Conservation (phyloP, 768 basidiomycete species). For the Tubosaeta sp. region DNA sequence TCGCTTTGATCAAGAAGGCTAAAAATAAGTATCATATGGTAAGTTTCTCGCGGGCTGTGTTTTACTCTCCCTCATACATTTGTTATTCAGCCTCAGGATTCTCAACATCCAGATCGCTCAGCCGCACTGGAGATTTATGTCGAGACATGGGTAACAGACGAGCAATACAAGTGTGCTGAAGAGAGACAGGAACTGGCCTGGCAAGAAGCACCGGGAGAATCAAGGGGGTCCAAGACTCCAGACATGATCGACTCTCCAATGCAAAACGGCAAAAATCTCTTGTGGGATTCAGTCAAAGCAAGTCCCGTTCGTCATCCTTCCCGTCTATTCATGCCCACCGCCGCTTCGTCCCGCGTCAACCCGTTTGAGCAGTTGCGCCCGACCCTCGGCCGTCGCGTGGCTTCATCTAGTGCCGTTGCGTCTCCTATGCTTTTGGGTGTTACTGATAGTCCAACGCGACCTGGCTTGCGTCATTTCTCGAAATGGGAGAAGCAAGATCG, state of each 20-base stretch:
- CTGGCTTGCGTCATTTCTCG: slow-evolving; percentile 48
- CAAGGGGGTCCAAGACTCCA: slow-evolving; percentile 41
- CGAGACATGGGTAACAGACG: slow-evolving; percentile 78
- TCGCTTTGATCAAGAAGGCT: slow-evolving; percentile 66
- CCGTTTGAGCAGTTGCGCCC: slow-evolving; percentile 41
- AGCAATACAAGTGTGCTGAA: slow-evolving; percentile 64
- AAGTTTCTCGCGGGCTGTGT: slow-evolving; percentile 19
- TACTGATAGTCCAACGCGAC: slow-evolving; percentile 54
- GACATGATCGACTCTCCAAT: slow-evolving; percentile 37
- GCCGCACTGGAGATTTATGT: slow-evolving; percentile 68
- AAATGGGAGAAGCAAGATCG: slow-evolving; percentile 88
- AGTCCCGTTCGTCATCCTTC: slow-evolving; percentile 40
- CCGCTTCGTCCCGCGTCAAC: slow-evolving; percentile 43
- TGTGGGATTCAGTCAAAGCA: slow-evolving; percentile 61
- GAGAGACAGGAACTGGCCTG: slow-evolving; percentile 57
- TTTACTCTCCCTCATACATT: slow-evolving; percentile 5
- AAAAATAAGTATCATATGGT: slow-evolving; percentile 74
- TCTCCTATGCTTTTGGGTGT: slow-evolving; percentile 31
- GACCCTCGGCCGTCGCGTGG: slow-evolving; percentile 42
- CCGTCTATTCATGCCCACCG: slow-evolving; percentile 46
- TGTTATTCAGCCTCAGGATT: slow-evolving; percentile 65
- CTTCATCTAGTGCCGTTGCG: slow-evolving; percentile 30
- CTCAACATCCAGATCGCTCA: slow-evolving; percentile 69
- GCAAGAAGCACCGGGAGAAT: slow-evolving; percentile 53
- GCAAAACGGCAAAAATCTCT: slow-evolving; percentile 57